phyloP scores from a whole-genome alignment of 805 yeast genomes.

The Metschnikowia bowlesiae region DNA sequence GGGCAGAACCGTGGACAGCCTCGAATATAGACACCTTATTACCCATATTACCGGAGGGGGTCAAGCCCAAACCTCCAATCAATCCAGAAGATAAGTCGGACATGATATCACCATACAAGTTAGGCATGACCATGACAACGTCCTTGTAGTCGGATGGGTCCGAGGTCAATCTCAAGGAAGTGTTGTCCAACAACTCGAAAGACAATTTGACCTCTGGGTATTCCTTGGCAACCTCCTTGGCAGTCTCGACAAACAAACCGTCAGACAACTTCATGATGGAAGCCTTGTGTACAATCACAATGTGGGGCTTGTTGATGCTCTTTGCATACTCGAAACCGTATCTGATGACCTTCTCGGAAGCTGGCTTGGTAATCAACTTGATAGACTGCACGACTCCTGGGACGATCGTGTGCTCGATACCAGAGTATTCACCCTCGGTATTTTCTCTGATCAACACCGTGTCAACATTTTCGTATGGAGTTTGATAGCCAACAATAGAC shows the following conservation, averaged over 20 bases:
- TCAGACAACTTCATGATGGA: constrained; percentile 97
- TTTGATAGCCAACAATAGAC: constrained; percentile 87
- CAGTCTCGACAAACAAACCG: constrained; percentile 91
- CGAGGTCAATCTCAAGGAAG: constrained; percentile 83
- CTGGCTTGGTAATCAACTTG: constrained; percentile 93
- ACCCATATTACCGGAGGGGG: constrained; percentile 99
- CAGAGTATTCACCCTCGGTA: constrained; percentile 99
- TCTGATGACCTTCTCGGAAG: constrained; percentile 93
- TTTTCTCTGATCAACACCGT: constrained; percentile 97
- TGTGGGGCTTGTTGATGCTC: constrained; percentile 80
- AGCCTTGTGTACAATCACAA: constrained; percentile 95
- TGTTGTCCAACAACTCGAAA: constrained; percentile 91
- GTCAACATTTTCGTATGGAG: constrained; percentile 86
- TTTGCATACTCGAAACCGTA: constrained; percentile 96
- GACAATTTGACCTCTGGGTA: constrained; percentile 85
- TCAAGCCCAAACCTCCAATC: constrained; percentile 97
- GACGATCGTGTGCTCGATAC: constrained; percentile 96
- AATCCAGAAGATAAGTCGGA: constrained; percentile 96
- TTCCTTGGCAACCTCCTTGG: constrained; percentile 83
- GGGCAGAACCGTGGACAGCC: constrained; percentile 99
- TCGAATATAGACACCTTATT: constrained; percentile 95
- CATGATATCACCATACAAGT: constrained; percentile 98
- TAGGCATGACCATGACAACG: constrained; percentile 97
- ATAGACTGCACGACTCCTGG: constrained; percentile 99
- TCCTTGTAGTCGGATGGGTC: constrained; percentile 86